Conservation (phyloP, 2,329 filamentous ascomycete genomes). For the Rhinocladiella mackenziei region DNA sequence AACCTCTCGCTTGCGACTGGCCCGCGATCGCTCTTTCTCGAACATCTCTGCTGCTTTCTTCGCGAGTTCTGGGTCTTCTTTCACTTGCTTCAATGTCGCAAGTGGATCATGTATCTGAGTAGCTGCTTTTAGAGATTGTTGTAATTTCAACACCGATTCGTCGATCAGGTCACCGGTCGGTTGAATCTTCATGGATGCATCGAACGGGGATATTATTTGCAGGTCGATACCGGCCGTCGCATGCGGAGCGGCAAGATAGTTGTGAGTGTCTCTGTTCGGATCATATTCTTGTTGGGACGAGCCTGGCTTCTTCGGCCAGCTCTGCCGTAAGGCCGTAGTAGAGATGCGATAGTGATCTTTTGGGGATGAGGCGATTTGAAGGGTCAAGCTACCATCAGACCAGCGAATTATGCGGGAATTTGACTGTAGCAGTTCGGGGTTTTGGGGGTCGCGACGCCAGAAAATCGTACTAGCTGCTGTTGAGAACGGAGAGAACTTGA, state of each 20-base stretch:
- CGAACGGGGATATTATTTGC: constrained; percentile 60
- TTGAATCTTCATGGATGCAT: constrained; percentile 55
- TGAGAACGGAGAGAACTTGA: constrained; percentile 56
- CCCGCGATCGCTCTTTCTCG: constrained; percentile 56
- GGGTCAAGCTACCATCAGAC: constrained; percentile 63
- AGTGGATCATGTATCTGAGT: constrained; percentile 49
- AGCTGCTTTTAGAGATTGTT: constrained; percentile 57
- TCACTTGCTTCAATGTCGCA: constrained; percentile 36
- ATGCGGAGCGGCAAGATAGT: constrained; percentile 57
- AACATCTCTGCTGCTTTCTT: constrained; percentile 57
- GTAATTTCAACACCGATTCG: constrained; percentile 58
- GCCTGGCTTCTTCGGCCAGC: constrained; percentile 42
- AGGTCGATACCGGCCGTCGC: constrained; percentile 56
- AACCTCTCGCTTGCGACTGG: constrained; percentile 52
- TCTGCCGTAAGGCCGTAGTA: constrained; percentile 50
- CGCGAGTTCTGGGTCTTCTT: constrained; percentile 60
- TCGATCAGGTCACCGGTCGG: constrained; percentile 55
- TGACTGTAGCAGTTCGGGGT: constrained; percentile 56
- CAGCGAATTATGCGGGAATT: constrained; percentile 63
- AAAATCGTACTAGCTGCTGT: constrained; percentile 62
- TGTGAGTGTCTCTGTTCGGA: constrained; percentile 56
- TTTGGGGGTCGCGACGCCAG: constrained; percentile 61
- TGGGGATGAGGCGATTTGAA: constrained; percentile 61
- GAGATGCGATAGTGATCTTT: constrained; percentile 58
- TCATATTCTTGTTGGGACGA: constrained; percentile 43